Evolutionary conservation across 345 rosid genomes (phyloP).

Genomic region (Corymbia maculata): DNA sequence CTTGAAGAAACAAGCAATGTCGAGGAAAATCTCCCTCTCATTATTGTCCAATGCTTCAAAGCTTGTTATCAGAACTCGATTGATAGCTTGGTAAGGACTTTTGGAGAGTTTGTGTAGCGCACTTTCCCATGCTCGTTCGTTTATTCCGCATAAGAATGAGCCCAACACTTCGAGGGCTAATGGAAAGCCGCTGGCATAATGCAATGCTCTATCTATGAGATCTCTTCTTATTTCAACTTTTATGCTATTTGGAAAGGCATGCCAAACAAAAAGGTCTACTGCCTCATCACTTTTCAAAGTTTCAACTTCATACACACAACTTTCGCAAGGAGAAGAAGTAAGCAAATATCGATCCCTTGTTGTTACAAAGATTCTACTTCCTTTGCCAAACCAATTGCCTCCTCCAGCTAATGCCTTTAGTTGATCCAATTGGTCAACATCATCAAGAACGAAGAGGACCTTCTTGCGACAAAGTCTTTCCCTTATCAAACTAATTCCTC

Average conservation of each 20-base stretch:
- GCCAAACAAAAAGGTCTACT: rapidly evolving
- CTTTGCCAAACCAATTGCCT: neutral
- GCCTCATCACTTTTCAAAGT: rapidly evolving
- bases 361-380: neutral
- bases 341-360: neutral
- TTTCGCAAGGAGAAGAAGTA: neutral
- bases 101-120: neutral
- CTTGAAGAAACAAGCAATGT: neutral
- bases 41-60: rapidly evolving
- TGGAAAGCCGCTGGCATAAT: neutral
- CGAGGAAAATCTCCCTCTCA: neutral
- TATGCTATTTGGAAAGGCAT: neutral
- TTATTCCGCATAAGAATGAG: neutral
- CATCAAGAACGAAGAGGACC: neutral
- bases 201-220: neutral
- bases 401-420: rapidly evolving
- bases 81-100: rapidly evolving
- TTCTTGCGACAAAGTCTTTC: neutral
- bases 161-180: neutral
- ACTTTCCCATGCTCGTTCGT: neutral
- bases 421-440: rapidly evolving
- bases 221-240: neutral
- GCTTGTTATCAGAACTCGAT: neutral
- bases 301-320: rapidly evolving
- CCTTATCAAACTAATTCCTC: neutral